Evolutionary conservation across 2,329 filamentous ascomycete genomes (phyloP).

Genomic region (Nemania serpens): DNA sequence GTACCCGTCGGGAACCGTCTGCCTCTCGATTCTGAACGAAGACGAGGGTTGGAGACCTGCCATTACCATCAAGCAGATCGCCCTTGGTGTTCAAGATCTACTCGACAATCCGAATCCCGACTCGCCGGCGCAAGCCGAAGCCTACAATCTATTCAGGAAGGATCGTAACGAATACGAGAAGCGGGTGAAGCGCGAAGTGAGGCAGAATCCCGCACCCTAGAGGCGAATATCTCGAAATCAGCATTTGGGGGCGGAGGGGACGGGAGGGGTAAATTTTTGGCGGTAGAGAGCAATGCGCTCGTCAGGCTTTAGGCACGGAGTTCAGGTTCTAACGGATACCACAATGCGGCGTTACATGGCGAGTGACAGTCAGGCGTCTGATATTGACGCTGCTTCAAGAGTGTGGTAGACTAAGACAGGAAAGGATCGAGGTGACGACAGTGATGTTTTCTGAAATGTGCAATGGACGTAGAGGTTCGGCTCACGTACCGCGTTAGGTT

Average conservation of each 20-base stretch:
- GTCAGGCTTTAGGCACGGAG: constrained; percentile 26
- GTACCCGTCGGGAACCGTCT: constrained; percentile 97
- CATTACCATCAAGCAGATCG: constrained; percentile 97
- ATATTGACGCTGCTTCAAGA: constrained; percentile 1
- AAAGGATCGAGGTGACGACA: not conserved
- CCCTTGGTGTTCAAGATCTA: constrained; percentile 93
- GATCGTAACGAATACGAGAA: constrained; percentile 86
- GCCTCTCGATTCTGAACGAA: constrained; percentile 95
- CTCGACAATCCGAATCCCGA: constrained; percentile 97
- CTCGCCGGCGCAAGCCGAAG: constrained; percentile 93
- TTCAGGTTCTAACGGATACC: constrained; percentile 31
- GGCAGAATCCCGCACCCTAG: constrained; percentile 75
- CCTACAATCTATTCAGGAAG: constrained; percentile 95
- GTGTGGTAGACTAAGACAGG: constrained; percentile 16
- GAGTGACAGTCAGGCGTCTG: constrained; percentile 11
- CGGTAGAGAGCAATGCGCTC: constrained; percentile 9
- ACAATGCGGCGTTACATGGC: constrained; percentile 31
- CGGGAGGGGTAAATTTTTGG: constrained; percentile 1
- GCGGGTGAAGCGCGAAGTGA: constrained; percentile 83
- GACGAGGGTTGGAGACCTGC: constrained; percentile 98
- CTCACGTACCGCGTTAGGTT: not conserved
- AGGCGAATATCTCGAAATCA: not conserved
- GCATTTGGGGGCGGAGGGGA: not conserved
- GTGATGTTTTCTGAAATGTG: constrained; percentile 3
- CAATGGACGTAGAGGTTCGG: constrained; percentile 6